phyloP scores from a whole-genome alignment of 192 early-diverging fungal genomes.

The Linderina pennispora region DNA sequence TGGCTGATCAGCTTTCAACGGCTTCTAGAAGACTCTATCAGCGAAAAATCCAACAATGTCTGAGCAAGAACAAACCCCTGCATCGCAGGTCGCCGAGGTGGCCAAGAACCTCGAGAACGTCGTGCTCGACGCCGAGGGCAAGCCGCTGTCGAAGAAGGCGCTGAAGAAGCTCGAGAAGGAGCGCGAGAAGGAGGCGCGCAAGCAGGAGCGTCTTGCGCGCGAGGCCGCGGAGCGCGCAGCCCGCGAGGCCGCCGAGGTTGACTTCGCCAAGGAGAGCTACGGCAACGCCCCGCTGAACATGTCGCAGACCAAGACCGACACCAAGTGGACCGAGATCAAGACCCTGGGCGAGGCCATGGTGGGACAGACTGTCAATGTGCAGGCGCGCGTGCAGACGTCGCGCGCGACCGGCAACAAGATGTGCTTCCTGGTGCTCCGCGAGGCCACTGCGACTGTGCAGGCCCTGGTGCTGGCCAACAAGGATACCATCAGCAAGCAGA shows the following conservation, averaged over 20 bases:
- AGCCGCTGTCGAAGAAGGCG: slow-evolving; percentile 85
- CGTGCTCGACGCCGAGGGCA: slow-evolving; percentile 68
- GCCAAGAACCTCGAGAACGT: slow-evolving; percentile 46
- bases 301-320: slow-evolving; percentile 69
- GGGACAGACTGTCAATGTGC: slow-evolving; percentile 74
- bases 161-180: slow-evolving; percentile 94
- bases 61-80: slow-evolving; percentile 16
- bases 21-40: too few species aligned
- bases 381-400: slow-evolving; percentile 87
- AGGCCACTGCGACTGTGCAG: slow-evolving; percentile 84
- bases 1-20: too few species aligned
- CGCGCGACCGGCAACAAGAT: slow-evolving; percentile 71
- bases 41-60: slow-evolving; percentile 20
- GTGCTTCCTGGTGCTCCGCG: slow-evolving; percentile 89
- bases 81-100: slow-evolving; percentile 32
- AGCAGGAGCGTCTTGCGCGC: slow-evolving; percentile 55
- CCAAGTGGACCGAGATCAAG: slow-evolving; percentile 56
- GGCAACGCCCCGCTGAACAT: slow-evolving; percentile 85
- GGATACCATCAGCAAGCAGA: slow-evolving; percentile 80
- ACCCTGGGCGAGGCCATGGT: slow-evolving; percentile 56
- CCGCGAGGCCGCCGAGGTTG: slow-evolving; percentile 44
- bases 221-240: slow-evolving; percentile 65
- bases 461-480: slow-evolving; percentile 71
- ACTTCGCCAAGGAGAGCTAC: slow-evolving; percentile 80
- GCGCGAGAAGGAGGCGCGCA: slow-evolving; percentile 73